Conservation (phyloP, 208 protist genomes). For the Wallacemonas sp. region DNA sequence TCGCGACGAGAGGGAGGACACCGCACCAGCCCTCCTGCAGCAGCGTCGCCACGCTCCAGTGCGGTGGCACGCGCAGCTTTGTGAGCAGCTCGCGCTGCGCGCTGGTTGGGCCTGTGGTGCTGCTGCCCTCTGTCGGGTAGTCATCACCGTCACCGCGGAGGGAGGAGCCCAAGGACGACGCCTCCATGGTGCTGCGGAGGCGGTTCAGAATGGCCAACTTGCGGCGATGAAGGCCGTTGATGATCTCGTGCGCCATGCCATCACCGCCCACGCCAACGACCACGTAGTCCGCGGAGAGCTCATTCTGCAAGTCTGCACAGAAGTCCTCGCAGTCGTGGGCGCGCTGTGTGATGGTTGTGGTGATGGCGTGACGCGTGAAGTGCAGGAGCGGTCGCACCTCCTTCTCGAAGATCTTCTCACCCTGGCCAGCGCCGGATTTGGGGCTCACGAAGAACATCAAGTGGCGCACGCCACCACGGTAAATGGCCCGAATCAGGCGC, state of each 20-base stretch:
- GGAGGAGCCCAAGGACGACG: neutral
- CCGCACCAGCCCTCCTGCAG: constrained; percentile 39
- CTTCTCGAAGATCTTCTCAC: constrained; percentile 48
- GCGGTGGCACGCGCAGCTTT: neutral
- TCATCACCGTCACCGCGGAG: neutral
- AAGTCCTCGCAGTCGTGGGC: constrained; percentile 84
- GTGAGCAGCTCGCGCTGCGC: neutral
- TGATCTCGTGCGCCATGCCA: constrained; percentile 80
- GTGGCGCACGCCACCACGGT: constrained; percentile 52
- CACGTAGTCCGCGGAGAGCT: constrained; percentile 48
- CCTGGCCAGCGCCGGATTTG: constrained; percentile 73
- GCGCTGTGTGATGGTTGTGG: constrained; percentile 52
- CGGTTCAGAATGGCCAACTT: constrained; percentile 37
- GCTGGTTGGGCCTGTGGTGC: neutral
- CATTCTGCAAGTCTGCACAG: constrained; percentile 63
- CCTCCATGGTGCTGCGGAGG: constrained; percentile 24
- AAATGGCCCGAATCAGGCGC: constrained; percentile 46
- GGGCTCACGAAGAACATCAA: constrained; percentile 77
- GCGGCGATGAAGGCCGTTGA: constrained; percentile 79
- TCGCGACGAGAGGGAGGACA: constrained; percentile 67
- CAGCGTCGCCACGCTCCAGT: constrained; percentile 6
- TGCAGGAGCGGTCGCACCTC: constrained; percentile 65
- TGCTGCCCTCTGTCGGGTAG: constrained; percentile 9
- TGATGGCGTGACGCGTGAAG: constrained; percentile 67
- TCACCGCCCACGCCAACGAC: constrained; percentile 75